Conservation (phyloP, 2,329 filamentous ascomycete genomes). For the Hirsutella minnesotensis region DNA sequence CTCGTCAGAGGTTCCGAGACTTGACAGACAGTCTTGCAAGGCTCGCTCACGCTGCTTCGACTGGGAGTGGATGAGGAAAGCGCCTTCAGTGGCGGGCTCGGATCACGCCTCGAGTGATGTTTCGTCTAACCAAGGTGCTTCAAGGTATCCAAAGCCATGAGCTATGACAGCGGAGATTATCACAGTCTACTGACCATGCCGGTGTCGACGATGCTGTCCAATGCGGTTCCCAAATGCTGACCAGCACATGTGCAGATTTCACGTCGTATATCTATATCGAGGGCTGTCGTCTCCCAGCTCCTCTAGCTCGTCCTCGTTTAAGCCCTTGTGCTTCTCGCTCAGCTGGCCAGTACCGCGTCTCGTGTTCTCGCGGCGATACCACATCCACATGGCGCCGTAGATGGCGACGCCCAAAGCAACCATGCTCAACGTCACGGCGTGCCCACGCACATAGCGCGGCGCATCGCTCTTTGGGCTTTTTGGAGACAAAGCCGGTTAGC, state of each 20-base stretch:
- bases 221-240: too few relatives aligned
- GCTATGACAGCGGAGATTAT: too few relatives aligned
- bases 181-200: too few relatives aligned
- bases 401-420: conserved; percentile 41
- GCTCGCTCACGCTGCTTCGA: too few relatives aligned
- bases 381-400: conserved; percentile 43
- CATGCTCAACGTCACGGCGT: conserved; percentile 48
- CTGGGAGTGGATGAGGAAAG: too few relatives aligned
- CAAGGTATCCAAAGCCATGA: too few relatives aligned
- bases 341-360: conserved; percentile 26
- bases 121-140: too few relatives aligned
- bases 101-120: too few relatives aligned
- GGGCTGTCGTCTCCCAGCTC: conserved; percentile 42
- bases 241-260: not conserved
- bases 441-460: conserved; percentile 48
- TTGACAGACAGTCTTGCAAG: too few relatives aligned
- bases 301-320: conserved; percentile 34
- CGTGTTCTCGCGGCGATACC: conserved; percentile 36
- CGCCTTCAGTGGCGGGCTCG: too few relatives aligned
- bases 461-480: conserved; percentile 30
- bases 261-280: conserved; percentile 32
- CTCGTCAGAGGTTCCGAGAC: too few relatives aligned
- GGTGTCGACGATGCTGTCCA: too few relatives aligned
- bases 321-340: conserved; percentile 23
- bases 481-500: not conserved